Percentiles rank a stretch among this genome's conserved stretches.
These are phyloP conservation scores for Capronia coronata DNA, from an alignment of 2,329 filamentous ascomycete genomes.

Conservation along the genomic window DNA sequence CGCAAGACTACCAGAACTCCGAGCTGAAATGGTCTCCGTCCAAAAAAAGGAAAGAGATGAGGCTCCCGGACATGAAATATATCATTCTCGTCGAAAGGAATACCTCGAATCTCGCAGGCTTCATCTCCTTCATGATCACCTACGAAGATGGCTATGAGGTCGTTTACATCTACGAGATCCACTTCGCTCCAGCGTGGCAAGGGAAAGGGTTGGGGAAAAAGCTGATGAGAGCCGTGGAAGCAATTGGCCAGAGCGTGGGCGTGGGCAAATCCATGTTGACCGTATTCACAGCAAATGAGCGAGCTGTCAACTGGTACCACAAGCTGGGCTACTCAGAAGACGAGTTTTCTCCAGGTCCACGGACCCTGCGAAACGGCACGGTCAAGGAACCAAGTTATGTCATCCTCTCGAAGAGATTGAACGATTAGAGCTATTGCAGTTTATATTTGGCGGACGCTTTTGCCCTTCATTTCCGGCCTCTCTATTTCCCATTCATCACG, in stretches of 20 bases:
- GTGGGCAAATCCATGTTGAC: constrained; percentile 56
- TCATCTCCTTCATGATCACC: constrained; percentile 53
- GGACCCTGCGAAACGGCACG: constrained; percentile 44
- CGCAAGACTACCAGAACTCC: constrained; percentile 47
- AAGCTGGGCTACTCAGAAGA: constrained; percentile 48
- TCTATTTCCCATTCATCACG: constrained; percentile 93
- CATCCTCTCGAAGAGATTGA: constrained; percentile 47
- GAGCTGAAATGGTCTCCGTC: constrained; percentile 49
- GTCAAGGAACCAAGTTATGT: constrained; percentile 46
- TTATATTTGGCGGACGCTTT: constrained; percentile 79
- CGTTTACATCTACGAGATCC: constrained; percentile 60
- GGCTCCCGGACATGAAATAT: constrained; percentile 53
- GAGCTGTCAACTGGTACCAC: constrained; percentile 46
- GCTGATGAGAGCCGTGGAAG: constrained; percentile 46
- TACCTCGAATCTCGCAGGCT: constrained; percentile 32
- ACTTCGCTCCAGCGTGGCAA: constrained; percentile 42
- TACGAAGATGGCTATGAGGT: constrained; percentile 51
- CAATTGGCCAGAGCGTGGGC: constrained; percentile 41
- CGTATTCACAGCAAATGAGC: constrained; percentile 49
- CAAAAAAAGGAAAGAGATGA: constrained; percentile 54
- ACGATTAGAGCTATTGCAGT: constrained; percentile 10
- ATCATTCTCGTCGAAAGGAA: constrained; percentile 38
- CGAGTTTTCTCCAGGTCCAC: constrained; percentile 47
- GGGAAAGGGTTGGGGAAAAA: constrained; percentile 47
- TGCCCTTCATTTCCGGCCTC: constrained; percentile 80